A percentile compares a stretch with the other conserved stretches of the same genome.
phyloP scores from a whole-genome alignment of 129 eudicot species.

The Apium graveolens region DNA sequence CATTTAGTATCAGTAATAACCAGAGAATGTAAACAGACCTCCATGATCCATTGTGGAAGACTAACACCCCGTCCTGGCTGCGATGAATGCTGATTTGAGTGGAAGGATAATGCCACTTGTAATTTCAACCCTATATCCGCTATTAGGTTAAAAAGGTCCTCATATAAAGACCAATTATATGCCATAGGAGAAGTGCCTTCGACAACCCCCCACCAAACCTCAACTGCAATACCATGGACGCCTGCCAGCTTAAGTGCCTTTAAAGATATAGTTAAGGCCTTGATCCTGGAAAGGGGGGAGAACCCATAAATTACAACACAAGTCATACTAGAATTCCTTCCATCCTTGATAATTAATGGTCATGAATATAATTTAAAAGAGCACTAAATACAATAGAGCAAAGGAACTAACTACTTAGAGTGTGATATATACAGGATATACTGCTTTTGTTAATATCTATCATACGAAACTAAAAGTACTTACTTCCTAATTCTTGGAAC shows the following conservation, averaged over 20 bases:
- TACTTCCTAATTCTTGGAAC: slow-evolving; percentile 58
- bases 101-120: slow-evolving; percentile 63
- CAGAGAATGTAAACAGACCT: slow-evolving; percentile 21
- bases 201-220: slow-evolving; percentile 77
- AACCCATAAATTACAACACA: not conserved
- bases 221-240: slow-evolving; percentile 67
- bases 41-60: slow-evolving; percentile 57
- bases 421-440: not conserved
- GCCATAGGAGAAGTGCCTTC: slow-evolving; percentile 45
- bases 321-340: not conserved
- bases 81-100: slow-evolving; percentile 52
- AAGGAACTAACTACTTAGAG: not conserved
- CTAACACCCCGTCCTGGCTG: slow-evolving; percentile 41
- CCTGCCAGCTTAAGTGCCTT: slow-evolving; percentile 74
- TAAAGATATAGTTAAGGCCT: slow-evolving; percentile 55
- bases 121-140: slow-evolving; percentile 46
- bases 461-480: slow-evolving; percentile 14
- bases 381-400: not conserved
- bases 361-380: slow-evolving; percentile 15
- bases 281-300: slow-evolving; percentile 42
- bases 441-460: not conserved
- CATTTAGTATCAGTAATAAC: not conserved
- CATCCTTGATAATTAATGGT: not conserved
- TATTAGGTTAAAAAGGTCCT: slow-evolving; percentile 46
- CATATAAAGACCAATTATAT: slow-evolving; percentile 59